phyloP scores from a whole-genome alignment of 2,329 filamentous ascomycete genomes.

The Fusarium udum region DNA sequence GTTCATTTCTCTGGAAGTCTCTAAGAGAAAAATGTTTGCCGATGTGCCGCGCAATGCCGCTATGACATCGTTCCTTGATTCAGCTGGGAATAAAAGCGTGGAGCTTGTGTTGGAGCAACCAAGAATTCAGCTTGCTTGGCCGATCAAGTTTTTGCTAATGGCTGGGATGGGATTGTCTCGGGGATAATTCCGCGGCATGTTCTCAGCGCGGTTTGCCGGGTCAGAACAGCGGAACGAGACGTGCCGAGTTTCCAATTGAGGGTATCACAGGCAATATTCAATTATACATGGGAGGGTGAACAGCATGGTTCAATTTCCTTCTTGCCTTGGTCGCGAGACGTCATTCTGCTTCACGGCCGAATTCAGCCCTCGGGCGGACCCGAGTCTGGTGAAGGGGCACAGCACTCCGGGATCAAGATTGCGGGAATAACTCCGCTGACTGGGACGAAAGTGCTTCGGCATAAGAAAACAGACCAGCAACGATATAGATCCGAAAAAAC shows the following conservation, averaged over 20 bases:
- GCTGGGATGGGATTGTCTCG: not conserved
- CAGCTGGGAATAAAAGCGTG: not conserved
- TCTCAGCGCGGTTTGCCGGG: not conserved
- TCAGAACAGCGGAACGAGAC: not conserved
- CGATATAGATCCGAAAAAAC: too few relatives aligned
- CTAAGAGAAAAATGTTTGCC: not conserved
- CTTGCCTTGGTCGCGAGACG: not conserved
- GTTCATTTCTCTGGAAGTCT: not conserved
- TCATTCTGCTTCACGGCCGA: not conserved
- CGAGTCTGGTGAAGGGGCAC: not conserved
- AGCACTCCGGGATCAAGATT: not conserved
- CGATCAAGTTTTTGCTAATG: not conserved
- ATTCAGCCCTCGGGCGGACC: not conserved
- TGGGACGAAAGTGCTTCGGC: not conserved
- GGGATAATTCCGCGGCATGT: not conserved
- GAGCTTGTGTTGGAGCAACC: not conserved
- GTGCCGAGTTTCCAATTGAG: not conserved
- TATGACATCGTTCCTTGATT: not conserved
- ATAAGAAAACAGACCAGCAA: too few relatives aligned
- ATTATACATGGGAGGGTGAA: too few relatives aligned
- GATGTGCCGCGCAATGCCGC: not conserved
- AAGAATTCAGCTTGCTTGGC: not conserved
- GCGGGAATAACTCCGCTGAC: not conserved
- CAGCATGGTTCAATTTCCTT: rapidly evolving
- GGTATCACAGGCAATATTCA: not conserved